Base-by-base conservation (phyloP, 441 rosid genomes). In the Bruguiera hainesii region DNA sequence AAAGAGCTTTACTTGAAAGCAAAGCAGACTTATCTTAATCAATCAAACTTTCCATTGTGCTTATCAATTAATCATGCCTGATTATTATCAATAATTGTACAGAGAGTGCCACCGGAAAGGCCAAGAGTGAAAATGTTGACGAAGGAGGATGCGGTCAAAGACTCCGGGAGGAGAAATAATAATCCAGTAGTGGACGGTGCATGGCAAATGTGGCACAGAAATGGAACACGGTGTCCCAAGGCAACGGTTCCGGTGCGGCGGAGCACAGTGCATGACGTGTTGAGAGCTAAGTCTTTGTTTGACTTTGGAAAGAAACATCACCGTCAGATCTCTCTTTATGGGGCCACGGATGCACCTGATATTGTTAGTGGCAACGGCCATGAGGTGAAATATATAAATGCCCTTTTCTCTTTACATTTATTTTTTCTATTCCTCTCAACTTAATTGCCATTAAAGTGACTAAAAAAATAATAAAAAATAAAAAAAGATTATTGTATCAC, bases 161-260 rank as follows among this genome's bases (percentile, higher is more conserved):
- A 20, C 1, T 35, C 69, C 60, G 33, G 2, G 35, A 65, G 31
- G 11, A 50, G 61, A 16, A 75, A 56, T 70, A 75, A 56, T 70
- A 59, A 72, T 59, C 39, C 49, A 81, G 23, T 29, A 73, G 78
- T 30, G 80, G 74, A 56, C 72, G 80, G 28, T 68, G 75, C 76
- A 79, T 85, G 62, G 87, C 98, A 94, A 85, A 73, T 85, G 78
- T 94, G 98, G 98, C 98, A 91, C 64, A 63, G 53, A 50, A 91
- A 86, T 30, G 98, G 97, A 6, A 80, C 84, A 66, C 66, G 72
- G 37, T 91, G 98, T 60, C 80, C 96, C 13, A 81, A 81, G 69
- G 91, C 83, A 31, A 94, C 98, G 13, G 80, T 94, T 33, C 99
- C 99, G 2, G 62, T 94, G 58, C 86, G 99, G 75, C 89, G 99